phyloP scores from a whole-genome alignment of 768 basidiomycete genomes.

The Serendipita indica region DNA sequence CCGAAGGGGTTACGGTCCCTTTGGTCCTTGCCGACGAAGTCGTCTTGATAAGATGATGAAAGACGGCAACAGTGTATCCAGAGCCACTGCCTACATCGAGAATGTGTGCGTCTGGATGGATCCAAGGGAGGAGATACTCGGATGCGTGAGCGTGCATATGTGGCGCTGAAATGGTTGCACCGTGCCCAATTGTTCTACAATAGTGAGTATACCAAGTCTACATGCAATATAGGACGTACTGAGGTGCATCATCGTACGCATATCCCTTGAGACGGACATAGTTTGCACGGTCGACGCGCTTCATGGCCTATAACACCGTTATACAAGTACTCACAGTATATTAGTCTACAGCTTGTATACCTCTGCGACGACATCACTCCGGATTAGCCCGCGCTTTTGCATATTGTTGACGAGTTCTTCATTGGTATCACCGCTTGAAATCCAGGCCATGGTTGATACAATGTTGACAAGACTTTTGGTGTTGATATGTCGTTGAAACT shows the following conservation, averaged over 20 bases:
- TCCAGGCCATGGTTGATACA: conserved; percentile 59
- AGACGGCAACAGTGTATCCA: conserved; percentile 71
- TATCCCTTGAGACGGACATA: conserved; percentile 35
- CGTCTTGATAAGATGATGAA: conserved; percentile 49
- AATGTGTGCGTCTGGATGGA: conserved; percentile 55
- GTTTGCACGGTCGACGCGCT: conserved; percentile 49
- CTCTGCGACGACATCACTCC: conserved; percentile 37
- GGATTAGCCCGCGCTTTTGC: conserved; percentile 36
- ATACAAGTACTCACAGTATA: background rate
- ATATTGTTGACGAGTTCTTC: conserved; percentile 61
- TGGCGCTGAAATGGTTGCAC: conserved; percentile 89
- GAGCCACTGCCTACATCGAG: conserved; percentile 87
- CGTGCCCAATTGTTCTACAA: conserved; percentile 54
- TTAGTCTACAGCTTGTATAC: conserved; percentile 32
- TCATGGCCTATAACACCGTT: conserved; percentile 41
- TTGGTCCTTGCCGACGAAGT: conserved; percentile 13
- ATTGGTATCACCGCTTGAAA: conserved; percentile 54
- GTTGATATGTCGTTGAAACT: too few species aligned
- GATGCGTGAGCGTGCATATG: conserved; percentile 93
- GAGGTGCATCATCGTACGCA: conserved; percentile 72
- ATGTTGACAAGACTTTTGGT: background rate
- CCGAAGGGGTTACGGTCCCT: conserved; percentile 9
- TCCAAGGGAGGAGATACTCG: conserved; percentile 58
- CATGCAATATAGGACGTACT: conserved; percentile 27
- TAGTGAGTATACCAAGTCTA: background rate